phyloP scores from a whole-genome alignment of 306 rosid genomes.

The Sesbania bispinosa region DNA sequence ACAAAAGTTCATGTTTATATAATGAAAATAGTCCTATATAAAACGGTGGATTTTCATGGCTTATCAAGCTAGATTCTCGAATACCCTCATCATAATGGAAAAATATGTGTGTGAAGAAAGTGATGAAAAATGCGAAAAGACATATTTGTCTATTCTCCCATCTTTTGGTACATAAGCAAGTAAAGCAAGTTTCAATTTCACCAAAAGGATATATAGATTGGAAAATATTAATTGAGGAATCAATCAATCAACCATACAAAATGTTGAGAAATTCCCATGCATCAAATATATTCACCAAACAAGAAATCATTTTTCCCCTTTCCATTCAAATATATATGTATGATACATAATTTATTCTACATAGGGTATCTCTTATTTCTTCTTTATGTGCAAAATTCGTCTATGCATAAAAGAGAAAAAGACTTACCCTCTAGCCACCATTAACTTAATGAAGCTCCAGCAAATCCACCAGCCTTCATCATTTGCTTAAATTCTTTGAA shows the following conservation, averaged over 20 bases:
- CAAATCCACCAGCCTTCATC: constrained; percentile 43
- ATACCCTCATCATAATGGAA: not conserved
- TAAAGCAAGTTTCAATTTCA: not conserved
- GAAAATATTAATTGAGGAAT: not conserved
- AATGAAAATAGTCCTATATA: not conserved
- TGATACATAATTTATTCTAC: constrained; percentile 4
- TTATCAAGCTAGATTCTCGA: not conserved
- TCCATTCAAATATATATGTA: not conserved
- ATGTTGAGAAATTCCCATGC: constrained; percentile 17
- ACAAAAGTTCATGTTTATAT: not conserved
- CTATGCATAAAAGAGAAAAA: constrained; percentile 13
- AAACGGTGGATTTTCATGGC: not conserved
- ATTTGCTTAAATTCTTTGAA: constrained; percentile 41
- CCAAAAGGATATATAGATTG: not conserved
- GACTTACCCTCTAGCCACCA: not conserved
- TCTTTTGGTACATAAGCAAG: too few relatives aligned
- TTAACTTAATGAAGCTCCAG: constrained; percentile 20
- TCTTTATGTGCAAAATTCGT: not conserved
- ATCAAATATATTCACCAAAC: constrained; percentile 20
- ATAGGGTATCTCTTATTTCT: not conserved
- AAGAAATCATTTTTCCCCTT: not conserved
- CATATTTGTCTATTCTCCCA: not conserved
- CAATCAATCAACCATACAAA: not conserved
- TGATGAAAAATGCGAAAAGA: not conserved
- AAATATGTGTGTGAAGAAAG: not conserved